Evolutionary conservation across 78 protist species (phyloP).

Genomic region (Planoprotostelium fungivorum): DNA sequence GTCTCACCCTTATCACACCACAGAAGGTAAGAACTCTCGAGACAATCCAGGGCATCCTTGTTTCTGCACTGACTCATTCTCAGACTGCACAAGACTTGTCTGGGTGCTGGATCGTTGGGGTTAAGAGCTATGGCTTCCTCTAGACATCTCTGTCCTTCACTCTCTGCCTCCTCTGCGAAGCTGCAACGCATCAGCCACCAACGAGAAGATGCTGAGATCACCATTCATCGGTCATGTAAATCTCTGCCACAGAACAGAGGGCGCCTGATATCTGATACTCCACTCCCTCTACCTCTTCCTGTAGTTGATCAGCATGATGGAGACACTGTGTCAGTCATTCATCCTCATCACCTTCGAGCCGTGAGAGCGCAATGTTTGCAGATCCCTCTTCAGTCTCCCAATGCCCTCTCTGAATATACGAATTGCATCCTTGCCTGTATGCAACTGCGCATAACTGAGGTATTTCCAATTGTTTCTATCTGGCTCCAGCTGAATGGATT

Average conservation of each 20-base stretch:
- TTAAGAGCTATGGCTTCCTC: constrained; percentile 19
- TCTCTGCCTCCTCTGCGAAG: constrained; percentile 54
- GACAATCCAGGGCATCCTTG: constrained; percentile 19
- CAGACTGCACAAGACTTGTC: constrained; percentile 47
- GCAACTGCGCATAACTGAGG: background rate
- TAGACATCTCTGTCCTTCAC: constrained; percentile 26
- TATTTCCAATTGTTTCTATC: background rate
- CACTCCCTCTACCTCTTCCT: constrained; percentile 28
- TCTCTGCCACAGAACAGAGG: constrained; percentile 48
- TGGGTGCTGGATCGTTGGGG: constrained; percentile 44
- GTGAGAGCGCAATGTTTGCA: background rate
- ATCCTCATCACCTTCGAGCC: background rate
- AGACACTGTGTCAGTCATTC: no score
- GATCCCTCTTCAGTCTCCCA: background rate
- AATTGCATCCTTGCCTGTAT: background rate
- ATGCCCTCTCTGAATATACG: background rate
- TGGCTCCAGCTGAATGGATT: background rate
- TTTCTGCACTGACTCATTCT: constrained; percentile 51
- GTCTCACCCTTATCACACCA: constrained; percentile 12
- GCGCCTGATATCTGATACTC: constrained; percentile 44
- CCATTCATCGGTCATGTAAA: constrained; percentile 65
- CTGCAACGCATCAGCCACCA: background rate
- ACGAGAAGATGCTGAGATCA: background rate
- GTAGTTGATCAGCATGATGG: no score
- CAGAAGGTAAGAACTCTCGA: constrained; percentile 25